These are phyloP conservation scores for Pythium volutum DNA, from an alignment of 352 stramenopile species.

Conservation along the genomic window DNA sequence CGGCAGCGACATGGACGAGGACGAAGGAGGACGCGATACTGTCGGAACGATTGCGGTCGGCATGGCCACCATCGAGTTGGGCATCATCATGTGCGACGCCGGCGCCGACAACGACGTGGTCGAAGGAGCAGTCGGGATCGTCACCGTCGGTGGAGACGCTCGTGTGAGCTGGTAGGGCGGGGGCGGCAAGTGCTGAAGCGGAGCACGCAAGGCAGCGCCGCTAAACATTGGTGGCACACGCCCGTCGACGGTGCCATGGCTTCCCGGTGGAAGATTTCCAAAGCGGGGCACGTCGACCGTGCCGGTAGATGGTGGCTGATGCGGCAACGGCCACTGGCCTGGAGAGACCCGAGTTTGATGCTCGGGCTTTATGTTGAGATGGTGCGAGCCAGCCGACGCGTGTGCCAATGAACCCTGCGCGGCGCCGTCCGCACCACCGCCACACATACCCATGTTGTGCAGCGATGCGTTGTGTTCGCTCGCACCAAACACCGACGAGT, in stretches of 20 bases:
- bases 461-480: not conserved
- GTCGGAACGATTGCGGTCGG: not conserved
- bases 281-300: not conserved
- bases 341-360: slow-evolving; percentile 6
- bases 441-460: not conserved
- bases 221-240: not conserved
- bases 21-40: not conserved
- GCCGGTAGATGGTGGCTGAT: not conserved
- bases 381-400: not conserved
- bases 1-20: slow-evolving; percentile 1
- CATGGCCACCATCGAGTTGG: not conserved
- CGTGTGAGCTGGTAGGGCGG: not conserved
- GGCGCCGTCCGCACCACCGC: not conserved
- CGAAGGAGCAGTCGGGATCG: not conserved
- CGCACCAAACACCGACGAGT: not conserved
- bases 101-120: not conserved
- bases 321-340: not conserved
- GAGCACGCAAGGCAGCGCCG: not conserved
- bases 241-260: not conserved
- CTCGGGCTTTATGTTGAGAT: not conserved
- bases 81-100: not conserved
- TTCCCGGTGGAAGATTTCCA: not conserved
- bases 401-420: not conserved
- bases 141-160: not conserved
- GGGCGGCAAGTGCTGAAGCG: not conserved